phyloP scores from a whole-genome alignment of 257 asterid species.

The Datura wrightii region DNA sequence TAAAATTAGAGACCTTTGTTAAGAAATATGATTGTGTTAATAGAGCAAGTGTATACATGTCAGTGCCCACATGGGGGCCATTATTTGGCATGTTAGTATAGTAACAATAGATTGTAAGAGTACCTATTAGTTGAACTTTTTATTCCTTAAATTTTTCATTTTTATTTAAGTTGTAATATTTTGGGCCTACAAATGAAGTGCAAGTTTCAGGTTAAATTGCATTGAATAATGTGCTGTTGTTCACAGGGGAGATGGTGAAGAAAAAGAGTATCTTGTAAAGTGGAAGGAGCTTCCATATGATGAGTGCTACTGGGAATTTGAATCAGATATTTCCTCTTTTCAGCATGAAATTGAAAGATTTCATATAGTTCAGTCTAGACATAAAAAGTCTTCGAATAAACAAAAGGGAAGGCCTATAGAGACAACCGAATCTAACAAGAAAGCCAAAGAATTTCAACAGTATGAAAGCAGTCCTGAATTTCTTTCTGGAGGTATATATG shows the following conservation, averaged over 20 bases:
- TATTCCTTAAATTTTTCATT: neutral
- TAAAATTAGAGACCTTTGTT: conserved; percentile 18
- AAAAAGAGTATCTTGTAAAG: conserved; percentile 88
- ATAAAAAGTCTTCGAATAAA: conserved; percentile 57
- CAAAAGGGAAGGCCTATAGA: conserved; percentile 62
- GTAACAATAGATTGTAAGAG: neutral
- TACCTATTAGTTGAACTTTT: neutral
- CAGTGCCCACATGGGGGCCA: conserved; percentile 7
- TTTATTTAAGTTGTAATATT: neutral
- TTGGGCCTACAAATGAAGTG: conserved; percentile 5
- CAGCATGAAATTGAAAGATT: conserved; percentile 78
- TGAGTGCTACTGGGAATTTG: conserved; percentile 96
- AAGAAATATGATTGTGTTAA: conserved; percentile 23
- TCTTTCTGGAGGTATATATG: conserved; percentile 78
- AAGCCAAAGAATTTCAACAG: conserved; percentile 85
- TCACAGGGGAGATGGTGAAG: conserved; percentile 66
- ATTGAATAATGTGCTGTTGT: conserved; percentile 26
- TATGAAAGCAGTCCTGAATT: conserved; percentile 88
- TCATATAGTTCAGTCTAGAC: conserved; percentile 61
- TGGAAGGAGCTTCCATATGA: conserved; percentile 98
- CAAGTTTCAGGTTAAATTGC: conserved; percentile 4
- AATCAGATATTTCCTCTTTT: conserved; percentile 79
- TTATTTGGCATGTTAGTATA: neutral
- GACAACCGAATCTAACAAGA: conserved; percentile 68
- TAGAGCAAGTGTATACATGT: neutral